These are phyloP conservation scores for Oryza glaberrima DNA, from an alignment of 176 grass and related monocot genomes.

Conservation along the genomic window DNA sequence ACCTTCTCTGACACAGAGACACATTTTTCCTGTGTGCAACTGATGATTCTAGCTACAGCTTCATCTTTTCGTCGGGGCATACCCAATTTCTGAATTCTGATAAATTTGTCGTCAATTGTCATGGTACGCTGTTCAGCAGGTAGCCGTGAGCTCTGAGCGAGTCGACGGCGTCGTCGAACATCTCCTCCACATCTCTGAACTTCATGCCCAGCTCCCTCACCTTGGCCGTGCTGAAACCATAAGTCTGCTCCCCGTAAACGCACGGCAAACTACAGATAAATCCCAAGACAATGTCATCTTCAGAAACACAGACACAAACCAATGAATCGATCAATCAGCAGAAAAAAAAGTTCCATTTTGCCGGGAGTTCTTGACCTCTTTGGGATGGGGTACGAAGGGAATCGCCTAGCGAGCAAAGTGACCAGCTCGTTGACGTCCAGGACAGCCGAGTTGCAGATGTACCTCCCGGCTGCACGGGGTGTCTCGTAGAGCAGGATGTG, in stretches of 20 bases:
- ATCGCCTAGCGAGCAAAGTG: constrained; percentile 54
- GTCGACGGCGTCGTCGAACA: constrained; percentile 68
- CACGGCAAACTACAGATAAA: constrained; percentile 48
- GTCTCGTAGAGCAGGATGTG: constrained; percentile 86
- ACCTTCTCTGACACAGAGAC: not conserved
- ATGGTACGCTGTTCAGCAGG: constrained; percentile 21
- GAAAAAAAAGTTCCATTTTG: not conserved
- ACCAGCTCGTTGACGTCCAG: constrained; percentile 52
- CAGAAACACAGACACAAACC: not conserved
- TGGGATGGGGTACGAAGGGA: constrained; percentile 69
- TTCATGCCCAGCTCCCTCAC: constrained; percentile 56
- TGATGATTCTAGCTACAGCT: not conserved
- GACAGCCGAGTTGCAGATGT: constrained; percentile 84
- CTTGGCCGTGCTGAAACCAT: constrained; percentile 74
- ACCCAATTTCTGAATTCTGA: not conserved
- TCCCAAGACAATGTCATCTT: not conserved
- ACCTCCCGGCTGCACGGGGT: constrained; percentile 58
- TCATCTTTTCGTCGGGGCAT: not conserved
- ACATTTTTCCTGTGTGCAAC: constrained; percentile 14
- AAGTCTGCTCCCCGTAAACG: constrained; percentile 55
- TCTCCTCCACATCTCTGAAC: constrained; percentile 74
- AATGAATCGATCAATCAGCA: not conserved
- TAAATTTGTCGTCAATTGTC: constrained; percentile 3
- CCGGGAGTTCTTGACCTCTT: constrained; percentile 44
- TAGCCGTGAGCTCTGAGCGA: constrained; percentile 63